Conservation (phyloP, 164 flowering plant species). For the Vitis amurensis region DNA sequence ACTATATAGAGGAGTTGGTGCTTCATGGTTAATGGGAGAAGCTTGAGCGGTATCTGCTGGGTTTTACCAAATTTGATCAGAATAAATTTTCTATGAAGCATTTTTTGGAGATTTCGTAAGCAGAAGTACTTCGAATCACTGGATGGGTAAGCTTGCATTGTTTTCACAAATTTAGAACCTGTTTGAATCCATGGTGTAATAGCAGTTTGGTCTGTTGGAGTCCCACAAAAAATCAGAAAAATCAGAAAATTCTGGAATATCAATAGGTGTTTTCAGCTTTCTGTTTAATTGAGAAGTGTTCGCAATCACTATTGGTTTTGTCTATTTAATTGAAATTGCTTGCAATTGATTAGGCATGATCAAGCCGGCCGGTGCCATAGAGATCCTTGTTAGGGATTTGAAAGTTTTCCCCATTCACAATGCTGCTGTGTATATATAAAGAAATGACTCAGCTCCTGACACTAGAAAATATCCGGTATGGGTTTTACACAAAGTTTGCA, state of each 20-base stretch:
- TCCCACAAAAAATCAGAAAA: no score
- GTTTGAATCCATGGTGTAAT: no score
- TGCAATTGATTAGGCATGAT: slow-evolving; percentile 16
- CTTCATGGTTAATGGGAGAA: slow-evolving; percentile 30
- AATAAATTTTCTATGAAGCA: slow-evolving; percentile 31
- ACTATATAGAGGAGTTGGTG: slow-evolving; percentile 28
- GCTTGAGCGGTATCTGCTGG: slow-evolving; percentile 28
- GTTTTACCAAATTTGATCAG: slow-evolving; percentile 27
- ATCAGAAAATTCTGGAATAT: no score
- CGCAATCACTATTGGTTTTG: no score
- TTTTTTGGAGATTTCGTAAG: slow-evolving; percentile 33
- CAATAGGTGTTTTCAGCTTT: no score
- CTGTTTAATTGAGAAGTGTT: no score
- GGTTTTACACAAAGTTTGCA: not conserved
- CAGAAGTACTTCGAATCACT: slow-evolving; percentile 36
- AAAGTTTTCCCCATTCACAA: slow-evolving; percentile 21
- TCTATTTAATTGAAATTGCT: not conserved
- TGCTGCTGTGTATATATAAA: slow-evolving; percentile 19
- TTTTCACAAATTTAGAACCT: not conserved
- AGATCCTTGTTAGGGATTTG: slow-evolving; percentile 23
- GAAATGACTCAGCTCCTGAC: slow-evolving; percentile 29
- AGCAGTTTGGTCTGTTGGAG: no score
- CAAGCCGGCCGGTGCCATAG: slow-evolving; percentile 22
- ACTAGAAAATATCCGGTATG: slow-evolving; percentile 22
- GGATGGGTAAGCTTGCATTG: slow-evolving; percentile 15